Percentiles rank a stretch among this genome's conserved stretches.
Evolutionary conservation across 2,329 filamentous ascomycete species (phyloP).

Genomic region (Pseudocercospora ulei): DNA sequence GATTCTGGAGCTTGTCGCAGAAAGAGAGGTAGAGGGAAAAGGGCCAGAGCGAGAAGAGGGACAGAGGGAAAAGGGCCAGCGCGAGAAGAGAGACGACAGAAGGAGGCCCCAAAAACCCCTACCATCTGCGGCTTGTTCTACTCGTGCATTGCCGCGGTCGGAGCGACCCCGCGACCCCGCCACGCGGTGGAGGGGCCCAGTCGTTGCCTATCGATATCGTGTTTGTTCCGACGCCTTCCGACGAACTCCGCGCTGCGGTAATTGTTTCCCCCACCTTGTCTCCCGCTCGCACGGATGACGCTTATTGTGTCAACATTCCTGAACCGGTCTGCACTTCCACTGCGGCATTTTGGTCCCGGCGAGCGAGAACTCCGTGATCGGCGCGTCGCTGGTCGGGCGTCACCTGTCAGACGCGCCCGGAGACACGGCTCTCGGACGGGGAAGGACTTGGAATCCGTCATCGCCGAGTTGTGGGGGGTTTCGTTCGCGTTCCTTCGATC

Average conservation of each 20-base stretch:
- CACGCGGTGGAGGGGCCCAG: slow-evolving; percentile 3
- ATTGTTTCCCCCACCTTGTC: no score
- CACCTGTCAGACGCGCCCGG: no score
- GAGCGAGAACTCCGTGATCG: no score
- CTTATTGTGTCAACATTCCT: no score
- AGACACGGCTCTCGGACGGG: no score
- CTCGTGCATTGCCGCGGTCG: slow-evolving; percentile 20
- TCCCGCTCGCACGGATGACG: no score
- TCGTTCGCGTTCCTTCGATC: no score
- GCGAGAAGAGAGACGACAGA: slow-evolving; percentile 6
- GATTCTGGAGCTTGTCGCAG: slow-evolving; percentile 9
- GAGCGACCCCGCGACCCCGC: slow-evolving; percentile 8
- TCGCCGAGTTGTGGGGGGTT: no score
- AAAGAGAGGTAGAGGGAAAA: slow-evolving; percentile 19
- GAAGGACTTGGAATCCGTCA: no score
- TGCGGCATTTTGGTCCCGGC: no score
- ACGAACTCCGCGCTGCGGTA: background rate
- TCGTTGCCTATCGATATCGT: slow-evolving; percentile 1
- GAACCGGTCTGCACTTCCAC: no score
- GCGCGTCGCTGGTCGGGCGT: no score
- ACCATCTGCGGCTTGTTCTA: slow-evolving; percentile 9
- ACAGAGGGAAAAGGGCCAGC: slow-evolving; percentile 7
- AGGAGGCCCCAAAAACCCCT: slow-evolving; percentile 15
- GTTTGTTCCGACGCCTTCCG: slow-evolving; percentile 1
- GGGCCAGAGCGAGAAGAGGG: slow-evolving; percentile 5